Evolutionary conservation across 2,329 filamentous ascomycete species (phyloP).

Genomic region (Aureobasidium sp.): DNA sequence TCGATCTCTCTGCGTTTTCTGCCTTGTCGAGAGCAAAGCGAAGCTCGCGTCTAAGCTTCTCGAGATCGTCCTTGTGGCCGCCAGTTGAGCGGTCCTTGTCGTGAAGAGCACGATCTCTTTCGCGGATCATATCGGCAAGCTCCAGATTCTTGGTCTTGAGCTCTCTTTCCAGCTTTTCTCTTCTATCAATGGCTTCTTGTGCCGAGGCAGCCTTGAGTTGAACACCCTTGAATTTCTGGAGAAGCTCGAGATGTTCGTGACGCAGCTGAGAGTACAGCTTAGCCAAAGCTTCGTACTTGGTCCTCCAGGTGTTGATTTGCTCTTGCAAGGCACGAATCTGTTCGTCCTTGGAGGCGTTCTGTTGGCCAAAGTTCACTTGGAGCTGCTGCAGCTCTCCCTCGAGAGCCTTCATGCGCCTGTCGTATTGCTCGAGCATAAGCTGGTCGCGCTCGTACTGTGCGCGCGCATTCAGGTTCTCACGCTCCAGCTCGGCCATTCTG

Average conservation of each 20-base stretch:
- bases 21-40: slow-evolving; percentile 85
- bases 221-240: slow-evolving; percentile 93
- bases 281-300: slow-evolving; percentile 92
- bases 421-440: slow-evolving; percentile 93
- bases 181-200: slow-evolving; percentile 88
- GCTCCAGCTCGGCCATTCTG: slow-evolving; percentile 88
- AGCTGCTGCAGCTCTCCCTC: slow-evolving; percentile 80
- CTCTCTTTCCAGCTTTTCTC: slow-evolving; percentile 92
- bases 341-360: slow-evolving; percentile 83
- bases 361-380: slow-evolving; percentile 74
- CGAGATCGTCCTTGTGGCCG: slow-evolving; percentile 82
- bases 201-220: slow-evolving; percentile 95
- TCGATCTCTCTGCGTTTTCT: slow-evolving; percentile 84
- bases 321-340: slow-evolving; percentile 89
- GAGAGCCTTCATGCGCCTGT: slow-evolving; percentile 82
- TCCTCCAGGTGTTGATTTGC: slow-evolving; percentile 95
- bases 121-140: slow-evolving; percentile 95
- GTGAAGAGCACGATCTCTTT: slow-evolving; percentile 85
- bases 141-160: slow-evolving; percentile 99
- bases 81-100: slow-evolving; percentile 85
- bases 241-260: slow-evolving; percentile 85
- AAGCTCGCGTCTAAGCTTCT: slow-evolving; percentile 89
- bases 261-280: slow-evolving; percentile 96
- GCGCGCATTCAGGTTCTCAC: slow-evolving; percentile 86
- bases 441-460: slow-evolving; percentile 97